Conservation (phyloP, 1,284 basidiomycete genomes). For the Abortiporus biennis region DNA sequence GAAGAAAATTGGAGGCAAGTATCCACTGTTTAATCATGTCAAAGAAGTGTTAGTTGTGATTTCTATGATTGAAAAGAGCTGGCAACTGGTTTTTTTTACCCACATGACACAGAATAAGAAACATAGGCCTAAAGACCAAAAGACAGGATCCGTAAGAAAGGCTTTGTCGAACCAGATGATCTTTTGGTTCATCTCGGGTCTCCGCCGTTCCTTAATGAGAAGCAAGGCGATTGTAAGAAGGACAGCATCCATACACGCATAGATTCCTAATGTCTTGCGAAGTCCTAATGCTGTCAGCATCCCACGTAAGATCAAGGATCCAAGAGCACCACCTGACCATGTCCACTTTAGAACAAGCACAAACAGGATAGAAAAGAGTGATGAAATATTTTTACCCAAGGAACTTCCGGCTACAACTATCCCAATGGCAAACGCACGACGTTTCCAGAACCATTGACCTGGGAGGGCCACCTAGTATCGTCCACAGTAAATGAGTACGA, state of each 20-base stretch:
- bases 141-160: slow-evolving; percentile 20
- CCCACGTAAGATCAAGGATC: slow-evolving; percentile 15
- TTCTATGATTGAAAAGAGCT: too few species aligned
- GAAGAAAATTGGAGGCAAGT: slow-evolving; percentile 20
- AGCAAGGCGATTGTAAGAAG: slow-evolving; percentile 14
- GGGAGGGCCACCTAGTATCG: slow-evolving; percentile 12
- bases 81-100: too few species aligned
- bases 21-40: too few species aligned
- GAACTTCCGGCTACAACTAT: slow-evolving; percentile 14
- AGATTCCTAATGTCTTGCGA: slow-evolving; percentile 17
- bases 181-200: slow-evolving; percentile 3
- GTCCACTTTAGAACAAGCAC: not conserved
- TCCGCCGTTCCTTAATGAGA: slow-evolving; percentile 18
- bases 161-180: slow-evolving; percentile 21
- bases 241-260: slow-evolving; percentile 18
- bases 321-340: slow-evolving; percentile 15
- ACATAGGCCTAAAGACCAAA: slow-evolving; percentile 21
- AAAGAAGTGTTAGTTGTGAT: too few species aligned
- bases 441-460: slow-evolving; percentile 15
- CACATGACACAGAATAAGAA: slow-evolving; percentile 20
- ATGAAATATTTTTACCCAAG: slow-evolving; percentile 5
- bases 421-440: slow-evolving; percentile 14
- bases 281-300: slow-evolving; percentile 16
- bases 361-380: too few species aligned
- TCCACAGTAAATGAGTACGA: too few species aligned